A percentile compares a stretch with the other conserved stretches of the same genome.
phyloP scores from a whole-genome alignment of 225 moss, liverwort and hornwort species.

The Sphagnum contortum region DNA sequence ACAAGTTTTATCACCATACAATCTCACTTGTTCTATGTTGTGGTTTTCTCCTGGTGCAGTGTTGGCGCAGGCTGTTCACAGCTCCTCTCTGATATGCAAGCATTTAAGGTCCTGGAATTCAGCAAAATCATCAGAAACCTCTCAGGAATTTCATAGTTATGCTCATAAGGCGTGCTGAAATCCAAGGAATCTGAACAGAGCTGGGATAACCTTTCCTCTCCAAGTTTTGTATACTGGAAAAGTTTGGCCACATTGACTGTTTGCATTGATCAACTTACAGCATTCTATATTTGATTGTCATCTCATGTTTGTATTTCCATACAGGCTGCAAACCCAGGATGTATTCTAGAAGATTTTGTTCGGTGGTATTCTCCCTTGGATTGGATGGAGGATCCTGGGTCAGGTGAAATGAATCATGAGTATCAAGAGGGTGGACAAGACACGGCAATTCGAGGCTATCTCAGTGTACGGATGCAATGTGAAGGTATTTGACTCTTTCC shows the following conservation, averaged over 20 bases:
- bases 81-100: slow-evolving; percentile 97
- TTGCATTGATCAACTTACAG: no score
- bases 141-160: no score
- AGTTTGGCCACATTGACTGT: no score
- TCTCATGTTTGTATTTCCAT: neutral
- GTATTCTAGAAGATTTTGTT: slow-evolving; percentile 92
- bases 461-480: slow-evolving; percentile 88
- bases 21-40: no score
- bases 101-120: slow-evolving; percentile 55
- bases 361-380: slow-evolving; percentile 98
- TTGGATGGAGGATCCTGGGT: slow-evolving; percentile 82
- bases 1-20: no score
- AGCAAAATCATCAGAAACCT: neutral
- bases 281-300: no score
- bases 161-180: no score
- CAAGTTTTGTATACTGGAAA: no score
- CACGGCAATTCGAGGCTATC: slow-evolving; percentile 61
- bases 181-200: no score
- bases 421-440: slow-evolving; percentile 31
- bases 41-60: slow-evolving; percentile 22
- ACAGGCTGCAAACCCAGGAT: slow-evolving; percentile 95
- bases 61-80: slow-evolving; percentile 97
- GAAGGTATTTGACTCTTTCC: slow-evolving; percentile 29
- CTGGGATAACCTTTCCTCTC: no score
- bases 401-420: slow-evolving; percentile 21